Base-by-base conservation (phyloP, 1,284 basidiomycete species). In the Taiwanofungus camphoratus region DNA sequence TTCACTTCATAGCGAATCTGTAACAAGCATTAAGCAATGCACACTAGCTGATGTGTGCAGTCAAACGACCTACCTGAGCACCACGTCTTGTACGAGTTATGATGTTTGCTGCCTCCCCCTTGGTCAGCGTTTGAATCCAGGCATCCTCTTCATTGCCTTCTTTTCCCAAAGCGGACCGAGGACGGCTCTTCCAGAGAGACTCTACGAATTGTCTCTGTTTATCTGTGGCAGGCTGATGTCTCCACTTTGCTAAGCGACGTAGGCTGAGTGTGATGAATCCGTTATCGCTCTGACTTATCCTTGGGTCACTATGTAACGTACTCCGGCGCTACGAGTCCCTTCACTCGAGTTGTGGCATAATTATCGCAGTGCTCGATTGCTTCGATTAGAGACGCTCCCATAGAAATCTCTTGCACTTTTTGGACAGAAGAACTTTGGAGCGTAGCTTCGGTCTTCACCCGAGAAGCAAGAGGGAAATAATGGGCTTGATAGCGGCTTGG, bases 51-150 rank as follows among this genome's bases (percentile, higher is more conserved):
- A n/a, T n/a, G n/a, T n/a, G n/a, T n/a, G n/a, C n/a, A n/a, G n/a
- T n/a, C n/a, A 24, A n/a, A 16, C 32, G 7, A 1, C 65, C 23
- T 57, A 85, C 86, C 66, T 77, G 67, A 26, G 83, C 85, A 18
- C 89, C 90, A 56, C 92, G 82, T 57, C 78, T 86, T 46, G 89
- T 48, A 9, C 87, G 76, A 18, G 80, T 81, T 47, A 92, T 85
- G 32, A 92, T 77, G 50, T 82, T 81, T 0, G 80, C 82, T 22
- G 89, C 87, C 50, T 87, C 74, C 1, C 90, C 89, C 61, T 87
- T 90, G 2, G 76, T 88, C 54, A 92, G 59, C 18, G 68, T 59
- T 16, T n/a, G n/a, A n/a, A n/a, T 52, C 45, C 4, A 42, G 5
- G 9, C 15, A 1, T 12, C 32, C 12, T n/a, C n/a, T 35, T 37